Evolutionary conservation across 306 rosid genomes (phyloP), one percentile per base, ranked within the genome.

Genomic region (Leucaena leucocephala): DNA sequence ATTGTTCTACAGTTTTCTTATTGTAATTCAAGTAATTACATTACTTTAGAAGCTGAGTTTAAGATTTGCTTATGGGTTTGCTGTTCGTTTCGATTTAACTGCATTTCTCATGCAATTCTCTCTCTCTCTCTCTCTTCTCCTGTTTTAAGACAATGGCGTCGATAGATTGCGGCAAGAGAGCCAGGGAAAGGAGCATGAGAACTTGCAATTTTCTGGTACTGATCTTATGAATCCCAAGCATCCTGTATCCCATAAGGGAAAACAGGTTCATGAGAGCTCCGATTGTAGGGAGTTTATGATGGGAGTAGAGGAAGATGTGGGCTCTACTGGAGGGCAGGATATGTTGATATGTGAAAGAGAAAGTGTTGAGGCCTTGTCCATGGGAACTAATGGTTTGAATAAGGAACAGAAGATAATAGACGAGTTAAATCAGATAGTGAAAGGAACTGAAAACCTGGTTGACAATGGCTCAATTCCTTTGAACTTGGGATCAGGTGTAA

Each of bases 371-470:
- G 78, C 33, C 33, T 63, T 66, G 52, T 58, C 77, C 55, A 16
- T 39, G 58, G 80, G 34, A 59, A 81, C 58, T 39, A 46, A 70
- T 74, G 76, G 21, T 40, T 54, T 80, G 68, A 79, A 68, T 57
- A 48, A 35, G 52, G 87, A 86, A 40, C 79, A 70, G 17, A 72
- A 39, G 74, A 66, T 40, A 40, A 77, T 74, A 45, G 83, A 83
- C 12, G 87, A 83, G 76, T 82, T 83, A 36, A 84, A 84, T 78
- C 74, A 81, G 57, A 82, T 59, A 16, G 57, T 84, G 78, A 71
- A 81, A 82, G 93, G 87, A 71, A 68, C 80, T 67, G 86, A 80
- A 68, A 82, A 71, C n/a, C 77, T 19, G 75, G 59, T 81, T 75
- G 90, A 77, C 71, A 62, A 40, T 59, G 78, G 66, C 63, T 39